A percentile compares a stretch with the other conserved stretches of the same genome.
Evolutionary conservation across 2,329 filamentous ascomycete species (phyloP).

Genomic region (Gaeumannomyces sp.): DNA sequence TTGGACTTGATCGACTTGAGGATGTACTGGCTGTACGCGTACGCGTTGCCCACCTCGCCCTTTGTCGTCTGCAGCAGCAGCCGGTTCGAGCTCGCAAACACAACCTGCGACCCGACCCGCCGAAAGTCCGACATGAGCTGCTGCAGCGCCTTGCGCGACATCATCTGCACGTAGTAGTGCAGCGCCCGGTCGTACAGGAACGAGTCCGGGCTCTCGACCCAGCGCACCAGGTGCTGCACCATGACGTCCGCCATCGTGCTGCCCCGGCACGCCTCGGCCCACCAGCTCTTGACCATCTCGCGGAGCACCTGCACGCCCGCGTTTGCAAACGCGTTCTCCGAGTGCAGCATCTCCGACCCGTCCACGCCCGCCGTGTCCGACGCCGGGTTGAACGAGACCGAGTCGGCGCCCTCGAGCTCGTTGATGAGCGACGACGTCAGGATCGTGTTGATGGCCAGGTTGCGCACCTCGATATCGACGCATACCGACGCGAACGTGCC

Average conservation of each 20-base stretch:
- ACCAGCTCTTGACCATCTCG: conserved; percentile 99
- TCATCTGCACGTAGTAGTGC: conserved; percentile 97
- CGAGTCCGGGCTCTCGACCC: conserved; percentile 89
- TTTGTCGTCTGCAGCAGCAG: conserved; percentile 94
- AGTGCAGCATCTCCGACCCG: conserved; percentile 65
- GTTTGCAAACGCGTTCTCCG: conserved; percentile 88
- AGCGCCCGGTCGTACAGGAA: conserved; percentile 92
- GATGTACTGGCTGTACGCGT: conserved; percentile 95
- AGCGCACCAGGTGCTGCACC: conserved; percentile 93
- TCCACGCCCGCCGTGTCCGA: conserved; percentile 46
- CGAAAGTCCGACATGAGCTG: conserved; percentile 97
- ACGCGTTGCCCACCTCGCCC: conserved; percentile 92
- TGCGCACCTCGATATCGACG: conserved; percentile 89
- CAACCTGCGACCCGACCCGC: conserved; percentile 85
- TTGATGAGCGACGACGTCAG: conserved; percentile 95
- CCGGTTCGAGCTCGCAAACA: conserved; percentile 89
- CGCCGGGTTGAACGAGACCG: conserved; percentile 76
- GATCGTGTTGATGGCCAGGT: conserved; percentile 96
- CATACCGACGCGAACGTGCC: conserved; percentile 95
- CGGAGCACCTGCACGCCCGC: conserved; percentile 84
- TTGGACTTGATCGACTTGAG: conserved; percentile 95
- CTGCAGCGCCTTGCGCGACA: conserved; percentile 94
- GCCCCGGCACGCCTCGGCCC: conserved; percentile 84
- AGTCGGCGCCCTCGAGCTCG: conserved; percentile 87
- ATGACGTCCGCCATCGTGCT: conserved; percentile 96